Percentiles rank a stretch among this genome's conserved stretches.
These are phyloP conservation scores for Lithohypha guttulata DNA, from an alignment of 2,329 filamentous ascomycete genomes.

Conservation along the genomic window DNA sequence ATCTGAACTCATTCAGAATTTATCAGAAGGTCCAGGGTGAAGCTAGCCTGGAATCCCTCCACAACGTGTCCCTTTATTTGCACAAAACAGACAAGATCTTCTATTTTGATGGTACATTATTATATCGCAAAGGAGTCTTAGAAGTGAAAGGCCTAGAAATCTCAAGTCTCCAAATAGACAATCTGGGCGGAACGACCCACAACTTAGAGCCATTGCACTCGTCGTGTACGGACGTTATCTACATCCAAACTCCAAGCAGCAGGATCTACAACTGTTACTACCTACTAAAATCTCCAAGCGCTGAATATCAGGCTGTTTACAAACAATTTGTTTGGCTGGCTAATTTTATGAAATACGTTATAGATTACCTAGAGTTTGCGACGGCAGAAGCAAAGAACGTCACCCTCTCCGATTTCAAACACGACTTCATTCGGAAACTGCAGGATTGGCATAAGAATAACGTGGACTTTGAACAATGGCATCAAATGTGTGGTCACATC, in stretches of 20 bases:
- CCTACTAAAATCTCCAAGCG: conserved; percentile 43
- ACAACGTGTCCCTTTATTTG: not conserved
- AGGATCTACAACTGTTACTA: conserved; percentile 48
- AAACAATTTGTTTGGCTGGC: conserved; percentile 59
- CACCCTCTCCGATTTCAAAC: conserved; percentile 46
- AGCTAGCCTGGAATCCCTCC: not conserved
- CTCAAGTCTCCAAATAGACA: conserved; percentile 50
- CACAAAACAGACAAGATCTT: conserved; percentile 7
- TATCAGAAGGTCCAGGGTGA: conserved; percentile 16
- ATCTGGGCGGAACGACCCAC: conserved; percentile 45
- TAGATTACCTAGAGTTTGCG: conserved; percentile 48
- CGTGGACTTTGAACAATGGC: conserved; percentile 45
- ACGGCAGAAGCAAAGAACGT: conserved; percentile 27
- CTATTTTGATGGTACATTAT: conserved; percentile 25
- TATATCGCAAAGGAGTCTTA: conserved; percentile 35
- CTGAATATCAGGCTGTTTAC: conserved; percentile 53
- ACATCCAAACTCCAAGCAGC: conserved; percentile 41
- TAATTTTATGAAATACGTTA: conserved; percentile 58
- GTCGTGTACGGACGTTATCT: conserved; percentile 45
- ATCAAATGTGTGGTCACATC: conserved; percentile 30
- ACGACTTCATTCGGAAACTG: conserved; percentile 35
- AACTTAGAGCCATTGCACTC: conserved; percentile 21
- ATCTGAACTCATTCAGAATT: conserved; percentile 19
- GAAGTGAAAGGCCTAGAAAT: conserved; percentile 52
- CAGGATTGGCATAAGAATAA: conserved; percentile 33